Evolutionary conservation across 2,329 filamentous ascomycete species (phyloP).

Genomic region (Alternaria consortialis): DNA sequence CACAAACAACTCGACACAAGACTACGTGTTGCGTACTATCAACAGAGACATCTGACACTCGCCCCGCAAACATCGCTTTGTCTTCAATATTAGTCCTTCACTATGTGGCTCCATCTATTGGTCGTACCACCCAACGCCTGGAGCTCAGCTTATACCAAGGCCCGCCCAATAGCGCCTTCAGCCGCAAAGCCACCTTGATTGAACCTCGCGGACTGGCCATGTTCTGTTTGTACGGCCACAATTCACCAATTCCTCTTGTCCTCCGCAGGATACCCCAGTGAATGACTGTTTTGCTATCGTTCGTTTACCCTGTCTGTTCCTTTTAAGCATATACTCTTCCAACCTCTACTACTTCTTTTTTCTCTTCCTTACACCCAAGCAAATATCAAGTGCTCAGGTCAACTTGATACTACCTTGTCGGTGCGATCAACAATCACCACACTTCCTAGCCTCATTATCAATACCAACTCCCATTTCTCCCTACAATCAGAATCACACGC

Average conservation of each 20-base stretch:
- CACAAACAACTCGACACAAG: background rate
- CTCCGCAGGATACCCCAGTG: background rate
- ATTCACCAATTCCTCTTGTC: background rate
- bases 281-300: background rate
- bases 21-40: background rate
- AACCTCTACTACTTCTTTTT: background rate
- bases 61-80: background rate
- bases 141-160: constrained; percentile 23
- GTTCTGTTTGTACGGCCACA: constrained; percentile 9
- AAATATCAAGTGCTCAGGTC: background rate
- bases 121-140: constrained; percentile 12
- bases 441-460: background rate
- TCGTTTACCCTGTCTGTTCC: too few relatives aligned
- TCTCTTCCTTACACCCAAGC: background rate
- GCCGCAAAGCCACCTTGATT: constrained; percentile 10
- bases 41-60: background rate
- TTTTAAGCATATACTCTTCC: background rate
- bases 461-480: background rate
- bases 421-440: background rate
- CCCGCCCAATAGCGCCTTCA: constrained; percentile 17
- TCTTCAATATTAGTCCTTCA: background rate
- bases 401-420: background rate
- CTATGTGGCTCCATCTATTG: background rate
- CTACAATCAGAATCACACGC: background rate
- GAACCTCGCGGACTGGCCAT: constrained; percentile 5